Base-by-base conservation (phyloP, 2,329 filamentous ascomycete species). In the Rosellinia necatrix region DNA sequence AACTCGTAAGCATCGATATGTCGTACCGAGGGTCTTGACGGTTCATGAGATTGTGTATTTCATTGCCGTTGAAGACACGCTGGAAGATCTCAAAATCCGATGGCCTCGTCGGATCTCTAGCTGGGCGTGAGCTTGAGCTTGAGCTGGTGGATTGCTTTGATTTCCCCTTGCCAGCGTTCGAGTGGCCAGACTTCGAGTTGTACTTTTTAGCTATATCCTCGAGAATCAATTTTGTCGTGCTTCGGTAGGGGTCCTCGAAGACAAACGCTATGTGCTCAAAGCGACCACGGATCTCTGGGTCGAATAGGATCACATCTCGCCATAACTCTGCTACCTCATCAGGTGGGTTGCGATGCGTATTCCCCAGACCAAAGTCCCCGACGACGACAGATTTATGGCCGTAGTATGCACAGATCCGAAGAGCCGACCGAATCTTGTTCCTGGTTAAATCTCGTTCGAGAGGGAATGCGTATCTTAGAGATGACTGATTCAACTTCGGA, bases 371-470 rank as follows among this genome's bases (percentile, higher is more conserved):
- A 66, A 87, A 89, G 62, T 85, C 85, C 19, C 83, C 84, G 55
- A 88, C 81, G 47, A 85, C 82, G 19, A 88, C 75, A 56, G 79
- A 78, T 35, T 76, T 73, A 66, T 85, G 83, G 55, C 77, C 75
- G 64, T 84, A 79, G 65, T 80, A 82, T 15, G 82, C 82, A 60
- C 88, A 89, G 60, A 91, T 90, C 42, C 85, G 81, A 15, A 92
- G 80, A 2, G 88, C 85, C 1, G 84, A 83, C 19, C 85, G 83
- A 71, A 92, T 86, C 73, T 91, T 91, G 65, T 88, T 85, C 65
- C 80, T 81, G 74, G 90, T 88, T 70, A 91, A 79, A 62, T 89
- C 84, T 58, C 82, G 82, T 72, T 92, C 89, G 65, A 86, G 79
- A 3, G 79, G 77, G 71, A 92, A 92, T 0, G 87, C 88, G 72